Evolutionary conservation across 2,329 filamentous ascomycete genomes (phyloP).

Genomic region (Helicocarpus griseus): DNA sequence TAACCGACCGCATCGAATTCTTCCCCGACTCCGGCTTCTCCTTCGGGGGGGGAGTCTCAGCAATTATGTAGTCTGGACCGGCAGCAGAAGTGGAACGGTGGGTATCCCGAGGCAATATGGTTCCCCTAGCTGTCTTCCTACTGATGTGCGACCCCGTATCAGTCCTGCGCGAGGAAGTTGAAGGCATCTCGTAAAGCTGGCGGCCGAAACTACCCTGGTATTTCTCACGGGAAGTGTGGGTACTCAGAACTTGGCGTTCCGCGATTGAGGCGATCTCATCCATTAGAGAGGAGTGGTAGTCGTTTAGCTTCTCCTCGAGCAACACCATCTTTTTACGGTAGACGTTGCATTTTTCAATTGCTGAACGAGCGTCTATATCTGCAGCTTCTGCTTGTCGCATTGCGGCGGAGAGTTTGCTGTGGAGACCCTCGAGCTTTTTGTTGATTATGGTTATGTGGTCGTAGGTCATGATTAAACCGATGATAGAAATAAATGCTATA

Average conservation of each 20-base stretch:
- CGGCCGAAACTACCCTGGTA: not conserved
- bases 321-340: not conserved
- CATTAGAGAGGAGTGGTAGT: not conserved
- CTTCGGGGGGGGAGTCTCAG: not conserved
- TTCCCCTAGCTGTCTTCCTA: not conserved
- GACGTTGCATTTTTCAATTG: not conserved
- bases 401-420: not conserved
- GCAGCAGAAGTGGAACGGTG: not conserved
- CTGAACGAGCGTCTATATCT: not conserved
- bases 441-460: constrained; percentile 1
- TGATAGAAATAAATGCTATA: not conserved
- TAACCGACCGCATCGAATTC: constrained; percentile 1
- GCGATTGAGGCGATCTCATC: not conserved
- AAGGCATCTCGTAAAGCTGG: not conserved
- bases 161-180: not conserved
- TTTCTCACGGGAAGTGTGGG: not conserved
- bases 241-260: not conserved
- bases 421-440: not conserved
- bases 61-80: not conserved
- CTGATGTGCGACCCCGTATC: not conserved
- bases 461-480: constrained; percentile 4
- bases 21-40: not conserved
- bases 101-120: not conserved
- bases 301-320: not conserved
- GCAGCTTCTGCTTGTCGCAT: not conserved